Evolutionary conservation across 495 filamentous ascomycete species (phyloP).

Genomic region (Amphirosellinia nigrospora): DNA sequence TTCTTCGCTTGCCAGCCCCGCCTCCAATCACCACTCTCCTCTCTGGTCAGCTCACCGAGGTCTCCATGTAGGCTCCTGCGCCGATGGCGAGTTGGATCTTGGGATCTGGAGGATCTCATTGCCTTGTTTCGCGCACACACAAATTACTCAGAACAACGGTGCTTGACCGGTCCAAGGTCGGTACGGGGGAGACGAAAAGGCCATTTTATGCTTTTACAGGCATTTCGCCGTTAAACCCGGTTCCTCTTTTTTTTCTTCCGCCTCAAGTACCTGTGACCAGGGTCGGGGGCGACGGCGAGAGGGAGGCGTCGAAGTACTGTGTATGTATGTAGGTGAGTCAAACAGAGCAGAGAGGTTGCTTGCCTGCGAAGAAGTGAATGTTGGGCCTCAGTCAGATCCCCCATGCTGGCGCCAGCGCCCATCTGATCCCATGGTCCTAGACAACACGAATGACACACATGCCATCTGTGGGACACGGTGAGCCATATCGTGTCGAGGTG

Average conservation of each 20-base stretch:
- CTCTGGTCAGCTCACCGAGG: conserved; percentile 18
- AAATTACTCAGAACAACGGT: background rate
- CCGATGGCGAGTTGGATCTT: background rate
- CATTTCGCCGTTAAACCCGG: background rate
- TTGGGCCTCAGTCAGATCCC: background rate
- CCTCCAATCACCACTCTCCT: conserved; percentile 8
- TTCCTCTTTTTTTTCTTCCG: background rate
- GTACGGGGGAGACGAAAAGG: background rate
- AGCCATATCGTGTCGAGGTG: conserved; percentile 17
- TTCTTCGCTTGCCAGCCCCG: conserved; percentile 10
- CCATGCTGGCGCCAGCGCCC: conserved; percentile 1
- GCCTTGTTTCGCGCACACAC: conserved; percentile 5
- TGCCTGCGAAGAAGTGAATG: background rate
- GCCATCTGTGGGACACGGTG: conserved; percentile 11
- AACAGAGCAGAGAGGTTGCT: background rate
- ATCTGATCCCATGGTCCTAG: background rate
- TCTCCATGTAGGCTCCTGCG: background rate
- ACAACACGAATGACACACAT: background rate
- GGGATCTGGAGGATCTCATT: conserved; percentile 12
- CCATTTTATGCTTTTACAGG: background rate
- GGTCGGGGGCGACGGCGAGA: background rate
- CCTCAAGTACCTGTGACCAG: background rate
- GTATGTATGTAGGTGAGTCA: background rate
- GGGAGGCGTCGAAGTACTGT: background rate
- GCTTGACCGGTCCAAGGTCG: conserved; percentile 7